phyloP scores from a whole-genome alignment of 768 basidiomycete genomes.

The Collybia nuda region DNA sequence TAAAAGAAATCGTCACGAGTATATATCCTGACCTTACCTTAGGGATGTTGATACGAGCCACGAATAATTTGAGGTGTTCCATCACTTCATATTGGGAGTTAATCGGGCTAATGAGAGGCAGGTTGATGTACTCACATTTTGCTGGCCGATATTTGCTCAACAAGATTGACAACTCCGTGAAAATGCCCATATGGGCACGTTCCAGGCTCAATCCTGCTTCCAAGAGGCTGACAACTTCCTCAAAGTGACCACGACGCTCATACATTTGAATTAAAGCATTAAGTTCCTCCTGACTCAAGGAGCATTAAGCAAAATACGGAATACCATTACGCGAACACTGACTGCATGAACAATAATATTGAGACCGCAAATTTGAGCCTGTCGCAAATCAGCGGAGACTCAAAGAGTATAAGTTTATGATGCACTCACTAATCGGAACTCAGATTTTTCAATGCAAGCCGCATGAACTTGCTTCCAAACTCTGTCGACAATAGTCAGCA shows the following conservation, averaged over 20 bases:
- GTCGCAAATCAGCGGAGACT: slow-evolving; percentile 6
- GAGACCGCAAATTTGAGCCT: slow-evolving; percentile 98
- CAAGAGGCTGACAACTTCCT: slow-evolving; percentile 87
- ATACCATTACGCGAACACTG: slow-evolving; percentile 13
- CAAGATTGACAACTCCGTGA: slow-evolving; percentile 89
- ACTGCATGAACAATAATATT: slow-evolving; percentile 94
- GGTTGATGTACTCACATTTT: slow-evolving; percentile 60
- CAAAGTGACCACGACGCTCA: slow-evolving; percentile 90
- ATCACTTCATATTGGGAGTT: slow-evolving; percentile 59
- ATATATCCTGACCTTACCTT: slow-evolving; percentile 48
- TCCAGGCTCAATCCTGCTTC: slow-evolving; percentile 97
- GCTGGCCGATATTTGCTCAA: slow-evolving; percentile 95
- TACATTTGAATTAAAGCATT: slow-evolving; percentile 75
- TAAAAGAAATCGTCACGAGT: neutral
- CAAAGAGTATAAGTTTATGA: neutral
- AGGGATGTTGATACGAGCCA: slow-evolving; percentile 95
- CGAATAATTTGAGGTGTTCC: slow-evolving; percentile 98
- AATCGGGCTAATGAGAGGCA: neutral
- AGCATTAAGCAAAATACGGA: slow-evolving; percentile 7
- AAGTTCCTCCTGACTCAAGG: slow-evolving; percentile 65
- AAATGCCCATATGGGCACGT: slow-evolving; percentile 98
- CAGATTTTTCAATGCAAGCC: slow-evolving; percentile 95
- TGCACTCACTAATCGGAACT: slow-evolving; percentile 79
- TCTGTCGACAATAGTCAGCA: slow-evolving; percentile 35
- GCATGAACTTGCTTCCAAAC: slow-evolving; percentile 99